These are phyloP conservation scores for Colletotrichum acutatum DNA, from an alignment of 2,329 filamentous ascomycete genomes.

Conservation along the genomic window DNA sequence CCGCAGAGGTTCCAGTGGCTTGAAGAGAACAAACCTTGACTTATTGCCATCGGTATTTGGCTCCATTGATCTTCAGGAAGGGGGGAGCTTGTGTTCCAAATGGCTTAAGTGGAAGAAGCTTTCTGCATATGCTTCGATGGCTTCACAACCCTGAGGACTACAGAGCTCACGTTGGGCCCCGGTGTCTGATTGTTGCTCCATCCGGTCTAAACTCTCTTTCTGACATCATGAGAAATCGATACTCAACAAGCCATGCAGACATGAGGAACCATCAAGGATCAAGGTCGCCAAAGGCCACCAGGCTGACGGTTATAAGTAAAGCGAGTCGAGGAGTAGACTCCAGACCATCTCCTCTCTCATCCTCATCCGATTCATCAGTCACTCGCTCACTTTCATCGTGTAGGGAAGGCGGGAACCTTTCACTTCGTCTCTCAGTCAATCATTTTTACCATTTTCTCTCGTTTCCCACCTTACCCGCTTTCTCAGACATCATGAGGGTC, in stretches of 20 bases:
- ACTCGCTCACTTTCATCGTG: slow-evolving; percentile 30
- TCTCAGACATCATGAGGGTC: slow-evolving; percentile 27
- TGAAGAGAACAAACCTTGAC: slow-evolving; percentile 9
- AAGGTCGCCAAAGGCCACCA: not conserved
- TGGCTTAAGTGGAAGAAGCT: slow-evolving; percentile 15
- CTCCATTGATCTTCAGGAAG: no score
- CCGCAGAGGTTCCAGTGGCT: not conserved
- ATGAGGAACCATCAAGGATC: not conserved
- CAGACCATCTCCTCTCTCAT: not conserved
- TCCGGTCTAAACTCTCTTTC: not conserved
- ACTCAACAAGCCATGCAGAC: slow-evolving; percentile 1
- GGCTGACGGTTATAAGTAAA: slow-evolving; percentile 21
- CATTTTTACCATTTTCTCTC: slow-evolving; percentile 14
- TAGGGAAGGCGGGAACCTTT: slow-evolving; percentile 26
- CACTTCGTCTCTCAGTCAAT: slow-evolving; percentile 26
- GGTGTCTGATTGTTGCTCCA: not conserved
- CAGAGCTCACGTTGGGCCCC: not conserved
- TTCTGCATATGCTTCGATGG: slow-evolving; percentile 22
- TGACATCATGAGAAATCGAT: not conserved
- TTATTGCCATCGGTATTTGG: slow-evolving; percentile 14
- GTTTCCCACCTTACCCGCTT: not conserved
- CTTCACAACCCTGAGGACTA: not conserved
- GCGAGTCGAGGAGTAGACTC: not conserved
- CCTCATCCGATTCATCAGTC: slow-evolving; percentile 27
- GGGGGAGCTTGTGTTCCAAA: not conserved